Evolutionary conservation across 768 basidiomycete species (phyloP), one percentile per base, ranked within the genome.

Genomic region (Sistotremastrum niveocremeum): DNA sequence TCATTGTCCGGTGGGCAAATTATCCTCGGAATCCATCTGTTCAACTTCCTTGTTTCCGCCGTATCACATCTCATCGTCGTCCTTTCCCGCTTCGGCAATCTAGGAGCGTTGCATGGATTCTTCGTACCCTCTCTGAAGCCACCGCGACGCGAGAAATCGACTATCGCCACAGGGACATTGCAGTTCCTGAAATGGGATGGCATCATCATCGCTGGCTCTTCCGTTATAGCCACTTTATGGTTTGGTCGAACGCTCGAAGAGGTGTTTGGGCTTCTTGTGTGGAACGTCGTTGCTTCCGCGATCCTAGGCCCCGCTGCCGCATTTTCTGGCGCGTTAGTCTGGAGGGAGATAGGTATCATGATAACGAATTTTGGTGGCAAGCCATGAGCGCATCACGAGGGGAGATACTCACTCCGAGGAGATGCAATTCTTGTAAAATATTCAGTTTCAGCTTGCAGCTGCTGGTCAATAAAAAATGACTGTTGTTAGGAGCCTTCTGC

Each of bases 141-240:
- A 29, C 34, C 47, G 38, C 12, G 43, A 36, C 39, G 34, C 47
- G 7, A 46, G 32, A 7, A 44, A 45, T 36, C 42, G 47, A 48
- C 42, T 7, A 33, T 39, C 29, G 36, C 35, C 6, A 5, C 8
- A 33, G 12, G 28, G 7, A 30, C 41, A 8, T 6, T 31, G 30
- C 34, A 20, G n/a, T 48, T 48, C 29, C 42, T 48, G 20, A 41
- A 48, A 32, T 48, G 47, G 47, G 47, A 48, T 39, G 28, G 35
- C 6, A n/a, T 32, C 8, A 38, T 44, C 29, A 36, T 48, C 10
- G 43, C 33, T 39, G 34, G 28, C 29, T 36, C 42, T n/a, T 33
- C 47, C 11, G n/a, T 48, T 44, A 3, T 48, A 12, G 42, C 47
- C 29, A 31, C 41, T 12, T 33, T 35, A 8, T 48, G 47, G 47